phyloP scores from a whole-genome alignment of 768 basidiomycete genomes.

The Pulveroboletus ravenelii region DNA sequence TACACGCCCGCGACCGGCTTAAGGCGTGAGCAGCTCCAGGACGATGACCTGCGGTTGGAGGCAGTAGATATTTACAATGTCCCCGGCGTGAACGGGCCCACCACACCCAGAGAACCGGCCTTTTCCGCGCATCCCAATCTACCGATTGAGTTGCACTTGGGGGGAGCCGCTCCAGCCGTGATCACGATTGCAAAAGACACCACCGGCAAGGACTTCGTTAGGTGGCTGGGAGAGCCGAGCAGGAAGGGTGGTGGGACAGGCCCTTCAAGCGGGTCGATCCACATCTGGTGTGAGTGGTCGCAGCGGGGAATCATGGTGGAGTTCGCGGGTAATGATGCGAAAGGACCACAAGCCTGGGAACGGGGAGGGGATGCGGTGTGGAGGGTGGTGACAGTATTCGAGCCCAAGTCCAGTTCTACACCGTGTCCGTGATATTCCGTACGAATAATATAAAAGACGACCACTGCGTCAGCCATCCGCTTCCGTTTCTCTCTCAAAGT shows the following conservation, averaged over 20 bases:
- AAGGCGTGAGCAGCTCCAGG: slow-evolving; percentile 42
- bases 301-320: slow-evolving; percentile 80
- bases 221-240: slow-evolving; percentile 74
- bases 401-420: slow-evolving; percentile 14
- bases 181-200: slow-evolving; percentile 46
- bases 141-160: slow-evolving; percentile 47
- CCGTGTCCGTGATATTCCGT: neutral
- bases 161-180: slow-evolving; percentile 33
- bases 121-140: slow-evolving; percentile 56
- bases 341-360: slow-evolving; percentile 84
- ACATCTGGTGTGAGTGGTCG: slow-evolving; percentile 93
- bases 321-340: slow-evolving; percentile 73
- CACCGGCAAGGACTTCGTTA: slow-evolving; percentile 76
- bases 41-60: slow-evolving; percentile 54
- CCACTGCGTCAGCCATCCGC: neutral
- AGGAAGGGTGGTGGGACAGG: slow-evolving; percentile 89
- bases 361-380: slow-evolving; percentile 76
- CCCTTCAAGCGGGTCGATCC: slow-evolving; percentile 78
- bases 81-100: slow-evolving; percentile 33
- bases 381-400: slow-evolving; percentile 68
- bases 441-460: slow-evolving; percentile 7
- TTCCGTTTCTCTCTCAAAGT: neutral
- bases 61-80: slow-evolving; percentile 83
- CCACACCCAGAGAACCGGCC: slow-evolving; percentile 43
- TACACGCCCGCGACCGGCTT: slow-evolving; percentile 53